Conservation (phyloP, 169 alveolate species). For the Eimeria tenella region DNA sequence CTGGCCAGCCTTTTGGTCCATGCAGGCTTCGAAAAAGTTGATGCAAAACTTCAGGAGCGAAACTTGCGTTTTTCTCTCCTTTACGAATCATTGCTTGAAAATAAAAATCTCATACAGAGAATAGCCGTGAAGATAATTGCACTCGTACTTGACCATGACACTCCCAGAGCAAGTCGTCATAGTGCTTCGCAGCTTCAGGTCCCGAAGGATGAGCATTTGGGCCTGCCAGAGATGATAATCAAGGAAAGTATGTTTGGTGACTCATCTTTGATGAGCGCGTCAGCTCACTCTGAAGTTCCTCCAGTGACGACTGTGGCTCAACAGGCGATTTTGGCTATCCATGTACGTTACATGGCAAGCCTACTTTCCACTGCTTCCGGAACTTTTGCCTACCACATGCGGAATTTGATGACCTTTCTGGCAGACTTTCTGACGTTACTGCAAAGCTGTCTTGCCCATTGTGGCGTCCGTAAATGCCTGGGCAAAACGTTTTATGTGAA, state of each 20-base stretch:
- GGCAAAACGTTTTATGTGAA: neutral
- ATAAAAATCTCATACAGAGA: slow-evolving; percentile 2
- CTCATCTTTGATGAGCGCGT: neutral
- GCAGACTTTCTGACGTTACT: neutral
- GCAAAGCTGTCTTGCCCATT: too few relatives aligned
- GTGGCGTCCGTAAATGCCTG: too few relatives aligned
- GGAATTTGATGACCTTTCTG: neutral
- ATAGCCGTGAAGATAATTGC: slow-evolving; percentile 1
- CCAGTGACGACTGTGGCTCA: slow-evolving; percentile 41
- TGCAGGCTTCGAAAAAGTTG: neutral
- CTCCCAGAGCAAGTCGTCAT: neutral
- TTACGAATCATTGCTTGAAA: slow-evolving; percentile 5
- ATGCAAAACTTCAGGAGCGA: neutral
- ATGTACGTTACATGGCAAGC: neutral
- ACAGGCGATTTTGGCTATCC: slow-evolving; percentile 33
- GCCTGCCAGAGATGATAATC: neutral
- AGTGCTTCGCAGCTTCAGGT: slow-evolving; percentile 5
- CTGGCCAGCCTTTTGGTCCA: slow-evolving; percentile 19
- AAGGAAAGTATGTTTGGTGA: neutral
- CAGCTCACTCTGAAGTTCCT: neutral
- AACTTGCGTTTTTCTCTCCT: neutral
- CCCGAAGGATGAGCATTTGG: neutral
- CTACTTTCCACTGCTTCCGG: too few relatives aligned
- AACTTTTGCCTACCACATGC: neutral
- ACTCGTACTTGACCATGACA: slow-evolving; percentile 19